Evolutionary conservation across 495 filamentous ascomycete genomes (phyloP).

Genomic region (Glarea lozoyensis): DNA sequence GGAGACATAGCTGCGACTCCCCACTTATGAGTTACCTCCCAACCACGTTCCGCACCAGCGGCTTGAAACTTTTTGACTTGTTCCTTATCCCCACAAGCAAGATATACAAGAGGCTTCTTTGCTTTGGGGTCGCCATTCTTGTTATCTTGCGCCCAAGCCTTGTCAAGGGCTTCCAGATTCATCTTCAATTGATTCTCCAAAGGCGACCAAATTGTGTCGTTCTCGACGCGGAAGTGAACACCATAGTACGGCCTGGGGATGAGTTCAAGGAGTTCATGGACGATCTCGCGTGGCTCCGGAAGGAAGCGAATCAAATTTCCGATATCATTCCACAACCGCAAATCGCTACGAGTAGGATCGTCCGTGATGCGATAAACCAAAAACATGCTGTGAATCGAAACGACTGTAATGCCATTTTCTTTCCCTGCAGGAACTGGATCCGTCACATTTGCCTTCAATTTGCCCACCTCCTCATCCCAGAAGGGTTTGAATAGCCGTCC

Average conservation of each 20-base stretch:
- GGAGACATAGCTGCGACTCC: slow-evolving; percentile 4
- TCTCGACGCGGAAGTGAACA: slow-evolving; percentile 22
- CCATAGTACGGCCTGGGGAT: slow-evolving; percentile 15
- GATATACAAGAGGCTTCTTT: slow-evolving; percentile 18
- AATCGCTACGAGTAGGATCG: slow-evolving; percentile 17
- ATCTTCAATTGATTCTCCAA: slow-evolving; percentile 17
- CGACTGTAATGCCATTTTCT: slow-evolving; percentile 15
- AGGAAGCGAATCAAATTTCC: slow-evolving; percentile 12
- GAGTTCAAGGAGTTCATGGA: slow-evolving; percentile 2
- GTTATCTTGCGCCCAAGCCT: slow-evolving; percentile 13
- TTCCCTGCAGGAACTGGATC: neutral
- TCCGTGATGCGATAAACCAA: slow-evolving; percentile 21
- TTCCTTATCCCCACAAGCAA: slow-evolving; percentile 18
- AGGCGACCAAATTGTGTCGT: slow-evolving; percentile 20
- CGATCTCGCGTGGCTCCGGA: slow-evolving; percentile 7
- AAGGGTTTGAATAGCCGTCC: slow-evolving; percentile 18
- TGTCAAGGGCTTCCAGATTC: slow-evolving; percentile 20
- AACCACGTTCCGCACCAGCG: slow-evolving; percentile 14
- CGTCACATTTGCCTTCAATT: neutral
- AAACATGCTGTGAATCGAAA: slow-evolving; percentile 15
- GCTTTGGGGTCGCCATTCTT: neutral
- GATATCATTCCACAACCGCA: slow-evolving; percentile 22
- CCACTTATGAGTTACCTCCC: slow-evolving; percentile 23
- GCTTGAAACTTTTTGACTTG: slow-evolving; percentile 17
- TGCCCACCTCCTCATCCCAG: slow-evolving; percentile 8